Evolutionary conservation across 2,329 filamentous ascomycete species (phyloP), one percentile per base, ranked within the genome.

Genomic region (Knufia fluminis): DNA sequence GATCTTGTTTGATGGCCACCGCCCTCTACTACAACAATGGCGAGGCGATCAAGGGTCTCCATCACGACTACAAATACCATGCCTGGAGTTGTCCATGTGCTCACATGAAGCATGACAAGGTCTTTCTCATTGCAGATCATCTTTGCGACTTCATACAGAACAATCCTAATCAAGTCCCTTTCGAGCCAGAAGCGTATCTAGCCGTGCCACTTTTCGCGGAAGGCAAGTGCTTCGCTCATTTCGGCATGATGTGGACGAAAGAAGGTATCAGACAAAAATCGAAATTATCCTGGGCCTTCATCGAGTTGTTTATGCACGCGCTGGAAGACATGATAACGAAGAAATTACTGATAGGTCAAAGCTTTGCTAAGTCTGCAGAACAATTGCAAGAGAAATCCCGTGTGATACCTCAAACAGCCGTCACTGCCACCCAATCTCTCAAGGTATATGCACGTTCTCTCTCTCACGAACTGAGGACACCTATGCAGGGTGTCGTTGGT

Each of bases 401-500:
- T 63, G 67, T 77, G 31, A 71, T 79, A 39, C 74, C 77, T 1
- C 71, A 79, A 49, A 72, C 76, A 48, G 72, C 75, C 19, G 69
- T 80, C 20, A 75, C 78, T 4, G 72, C 67, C 42, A 73, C 78
- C 1, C 81, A 85, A 53, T 83, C 80, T 1, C 68, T 86, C 16
- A 82, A 84, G 59, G 82, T 83, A 0, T 86, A 83, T 60, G 83
- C 83, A n/a, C 75, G 81, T 54, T 85, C 79, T 59, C 66, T 86
- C 26, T 86, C 83, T 0, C 83, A 86, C 57, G 83, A 86, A 61
- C 64, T 86, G 41, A 72, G 83, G 53, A 86, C 83, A 2, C 83
- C 83, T 1, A 85, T 86, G 82, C 83, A 86, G 63, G 83, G 83
- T 36, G 80, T 86, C 4, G 81, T 86, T 12, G 83, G 83, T 4